These are phyloP conservation scores for Purshia tridentata DNA, from an alignment of 306 rosid species.

Conservation along the genomic window DNA sequence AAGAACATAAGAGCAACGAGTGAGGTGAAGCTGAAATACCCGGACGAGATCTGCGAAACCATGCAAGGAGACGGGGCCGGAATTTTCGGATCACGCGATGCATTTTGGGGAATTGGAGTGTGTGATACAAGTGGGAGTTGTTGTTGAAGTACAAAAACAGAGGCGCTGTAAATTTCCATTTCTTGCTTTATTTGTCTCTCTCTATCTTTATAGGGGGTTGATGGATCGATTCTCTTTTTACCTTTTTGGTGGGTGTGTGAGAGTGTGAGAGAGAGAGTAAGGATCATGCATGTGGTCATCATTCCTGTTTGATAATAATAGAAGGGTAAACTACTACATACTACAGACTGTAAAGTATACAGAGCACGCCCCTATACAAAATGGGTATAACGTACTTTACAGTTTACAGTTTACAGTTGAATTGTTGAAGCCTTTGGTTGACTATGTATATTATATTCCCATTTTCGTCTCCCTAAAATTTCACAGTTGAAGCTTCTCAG, in stretches of 20 bases:
- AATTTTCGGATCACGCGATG: constrained; percentile 61
- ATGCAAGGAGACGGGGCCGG: constrained; percentile 62
- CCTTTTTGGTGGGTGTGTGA: background rate
- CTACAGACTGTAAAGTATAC: too few species aligned
- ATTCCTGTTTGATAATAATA: too few species aligned
- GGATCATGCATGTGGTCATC: too few species aligned
- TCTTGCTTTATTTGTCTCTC: background rate
- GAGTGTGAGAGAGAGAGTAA: background rate
- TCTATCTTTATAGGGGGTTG: background rate
- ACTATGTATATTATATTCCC: too few species aligned
- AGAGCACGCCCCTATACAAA: too few species aligned
- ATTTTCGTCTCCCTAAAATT: too few species aligned
- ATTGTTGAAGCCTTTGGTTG: too few species aligned
- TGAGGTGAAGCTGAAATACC: constrained; percentile 32
- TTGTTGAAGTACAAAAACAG: constrained; percentile 20
- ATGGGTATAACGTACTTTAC: too few species aligned
- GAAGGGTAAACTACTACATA: too few species aligned
- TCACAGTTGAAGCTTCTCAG: too few species aligned
- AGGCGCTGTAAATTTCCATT: constrained; percentile 44
- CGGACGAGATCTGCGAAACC: constrained; percentile 86
- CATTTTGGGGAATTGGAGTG: constrained; percentile 6
- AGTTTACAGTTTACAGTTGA: too few species aligned
- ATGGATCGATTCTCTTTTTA: background rate
- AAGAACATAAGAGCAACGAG: background rate
- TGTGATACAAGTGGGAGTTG: constrained; percentile 29